A percentile compares a stretch with the other conserved stretches of the same genome.
Conservation (phyloP, 202 grass and related monocot species). For the Hordeum pubiflorum region DNA sequence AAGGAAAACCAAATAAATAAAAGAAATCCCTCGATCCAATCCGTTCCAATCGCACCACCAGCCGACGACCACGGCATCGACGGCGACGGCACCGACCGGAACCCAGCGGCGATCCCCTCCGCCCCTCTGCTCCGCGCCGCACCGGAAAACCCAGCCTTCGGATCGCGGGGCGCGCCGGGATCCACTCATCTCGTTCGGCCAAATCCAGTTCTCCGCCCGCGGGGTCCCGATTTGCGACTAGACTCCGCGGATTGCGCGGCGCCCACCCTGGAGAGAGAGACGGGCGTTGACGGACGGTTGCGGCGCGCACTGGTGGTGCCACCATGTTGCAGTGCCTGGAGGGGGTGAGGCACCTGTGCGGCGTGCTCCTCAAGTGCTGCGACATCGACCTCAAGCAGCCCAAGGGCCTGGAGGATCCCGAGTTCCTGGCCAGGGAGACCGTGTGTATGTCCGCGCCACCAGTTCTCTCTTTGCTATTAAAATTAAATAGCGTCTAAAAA, state of each 20-base stretch:
- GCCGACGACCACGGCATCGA: background rate
- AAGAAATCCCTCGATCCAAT: background rate
- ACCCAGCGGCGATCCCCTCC: background rate
- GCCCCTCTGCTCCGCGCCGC: background rate
- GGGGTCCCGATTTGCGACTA: background rate
- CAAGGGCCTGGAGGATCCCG: constrained; percentile 60
- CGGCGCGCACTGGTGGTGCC: background rate
- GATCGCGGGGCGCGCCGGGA: background rate
- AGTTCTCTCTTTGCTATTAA: background rate
- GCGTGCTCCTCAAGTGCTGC: constrained; percentile 56
- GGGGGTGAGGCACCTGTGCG: constrained; percentile 45
- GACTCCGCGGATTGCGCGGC: background rate
- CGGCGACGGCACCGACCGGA: background rate
- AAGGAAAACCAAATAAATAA: background rate
- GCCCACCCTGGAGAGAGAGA: background rate
- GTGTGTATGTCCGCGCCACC: constrained; percentile 45
- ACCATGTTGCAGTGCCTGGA: constrained; percentile 79
- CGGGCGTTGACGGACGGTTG: background rate
- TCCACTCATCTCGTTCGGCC: background rate
- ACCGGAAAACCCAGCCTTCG: background rate
- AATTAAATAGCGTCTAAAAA: background rate
- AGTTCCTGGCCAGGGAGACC: constrained; percentile 74
- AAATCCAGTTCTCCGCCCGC: background rate
- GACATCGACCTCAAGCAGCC: constrained; percentile 69
- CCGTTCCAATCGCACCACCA: background rate